Percentiles rank a stretch among this genome's conserved stretches.
Conservation (phyloP, 192 early-diverging fungal species). For the Backusella australiensis region DNA sequence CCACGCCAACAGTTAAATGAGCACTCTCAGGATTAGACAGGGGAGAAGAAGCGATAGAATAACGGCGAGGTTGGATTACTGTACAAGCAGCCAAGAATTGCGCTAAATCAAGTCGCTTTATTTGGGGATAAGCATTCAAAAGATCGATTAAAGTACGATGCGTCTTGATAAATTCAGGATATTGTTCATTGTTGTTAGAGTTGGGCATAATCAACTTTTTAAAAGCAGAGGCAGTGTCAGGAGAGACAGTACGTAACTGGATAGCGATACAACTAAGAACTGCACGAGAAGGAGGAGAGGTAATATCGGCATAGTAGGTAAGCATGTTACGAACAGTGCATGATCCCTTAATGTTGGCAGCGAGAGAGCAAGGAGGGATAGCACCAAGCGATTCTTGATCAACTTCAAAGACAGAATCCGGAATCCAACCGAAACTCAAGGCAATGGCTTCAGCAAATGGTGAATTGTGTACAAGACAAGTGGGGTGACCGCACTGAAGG, state of each 20-base stretch:
- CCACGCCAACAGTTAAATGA: conserved; percentile 32
- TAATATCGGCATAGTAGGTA: conserved; percentile 48
- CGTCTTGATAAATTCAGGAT: conserved; percentile 25
- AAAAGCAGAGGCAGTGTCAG: conserved; percentile 35
- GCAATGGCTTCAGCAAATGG: conserved; percentile 41
- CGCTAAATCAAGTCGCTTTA: conserved; percentile 29
- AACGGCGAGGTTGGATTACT: conserved; percentile 75
- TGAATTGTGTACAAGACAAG: neutral
- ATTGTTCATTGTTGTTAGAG: conserved; percentile 22
- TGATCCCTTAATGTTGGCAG: conserved; percentile 42
- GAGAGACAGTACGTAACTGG: conserved; percentile 26
- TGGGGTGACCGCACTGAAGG: too few species aligned
- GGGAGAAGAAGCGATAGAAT: conserved; percentile 80
- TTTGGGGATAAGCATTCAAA: conserved; percentile 22
- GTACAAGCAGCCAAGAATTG: conserved; percentile 41
- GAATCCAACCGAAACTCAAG: conserved; percentile 39
- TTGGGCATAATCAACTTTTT: conserved; percentile 30
- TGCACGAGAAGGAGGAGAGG: conserved; percentile 34
- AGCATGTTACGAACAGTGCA: conserved; percentile 47
- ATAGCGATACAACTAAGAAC: conserved; percentile 38
- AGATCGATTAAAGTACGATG: conserved; percentile 33
- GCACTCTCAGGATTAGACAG: conserved; percentile 33
- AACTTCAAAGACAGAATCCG: conserved; percentile 48
- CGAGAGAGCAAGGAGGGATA: conserved; percentile 45
- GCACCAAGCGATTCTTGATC: conserved; percentile 20